These are phyloP conservation scores for Populus pruinosa DNA, from an alignment of 345 rosid species.

Conservation along the genomic window DNA sequence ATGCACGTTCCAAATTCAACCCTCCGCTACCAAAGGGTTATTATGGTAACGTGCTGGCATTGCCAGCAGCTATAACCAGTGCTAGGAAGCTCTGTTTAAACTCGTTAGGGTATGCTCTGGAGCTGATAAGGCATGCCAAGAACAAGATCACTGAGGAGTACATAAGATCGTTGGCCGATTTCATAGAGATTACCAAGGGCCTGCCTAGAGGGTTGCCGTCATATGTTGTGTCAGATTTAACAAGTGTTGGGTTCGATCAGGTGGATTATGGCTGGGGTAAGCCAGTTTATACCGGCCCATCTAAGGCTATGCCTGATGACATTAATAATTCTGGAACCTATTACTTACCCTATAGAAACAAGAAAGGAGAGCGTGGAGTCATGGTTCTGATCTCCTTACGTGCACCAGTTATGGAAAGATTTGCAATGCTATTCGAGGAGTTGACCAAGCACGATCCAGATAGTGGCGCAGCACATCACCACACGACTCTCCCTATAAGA, in stretches of 20 bases:
- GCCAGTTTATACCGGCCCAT: constrained; percentile 14
- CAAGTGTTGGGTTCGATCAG: neutral
- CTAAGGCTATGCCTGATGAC: constrained; percentile 2
- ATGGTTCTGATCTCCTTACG: constrained; percentile 19
- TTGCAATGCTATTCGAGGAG: neutral
- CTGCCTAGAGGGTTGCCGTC: neutral
- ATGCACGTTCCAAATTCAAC: neutral
- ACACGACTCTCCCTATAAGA: no score
- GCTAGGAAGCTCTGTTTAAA: constrained; percentile 13
- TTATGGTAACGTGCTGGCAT: constrained; percentile 41
- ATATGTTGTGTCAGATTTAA: constrained; percentile 3
- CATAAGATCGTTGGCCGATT: constrained; percentile 15
- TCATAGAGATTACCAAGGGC: constrained; percentile 15
- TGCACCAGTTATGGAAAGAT: constrained; percentile 11
- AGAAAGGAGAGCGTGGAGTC: constrained; percentile 17
- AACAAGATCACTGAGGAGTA: constrained; percentile 21
- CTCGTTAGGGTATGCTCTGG: constrained; percentile 34
- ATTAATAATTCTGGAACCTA: neutral
- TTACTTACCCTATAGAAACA: neutral
- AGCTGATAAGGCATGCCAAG: constrained; percentile 27
- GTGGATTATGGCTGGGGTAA: constrained; percentile 33
- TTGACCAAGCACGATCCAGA: no score
- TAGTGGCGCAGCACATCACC: no score
- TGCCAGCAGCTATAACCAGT: constrained; percentile 25
- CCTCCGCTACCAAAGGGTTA: constrained; percentile 21